phyloP scores from a whole-genome alignment of 192 early-diverging fungal genomes.

The Linnemannia zychae region DNA sequence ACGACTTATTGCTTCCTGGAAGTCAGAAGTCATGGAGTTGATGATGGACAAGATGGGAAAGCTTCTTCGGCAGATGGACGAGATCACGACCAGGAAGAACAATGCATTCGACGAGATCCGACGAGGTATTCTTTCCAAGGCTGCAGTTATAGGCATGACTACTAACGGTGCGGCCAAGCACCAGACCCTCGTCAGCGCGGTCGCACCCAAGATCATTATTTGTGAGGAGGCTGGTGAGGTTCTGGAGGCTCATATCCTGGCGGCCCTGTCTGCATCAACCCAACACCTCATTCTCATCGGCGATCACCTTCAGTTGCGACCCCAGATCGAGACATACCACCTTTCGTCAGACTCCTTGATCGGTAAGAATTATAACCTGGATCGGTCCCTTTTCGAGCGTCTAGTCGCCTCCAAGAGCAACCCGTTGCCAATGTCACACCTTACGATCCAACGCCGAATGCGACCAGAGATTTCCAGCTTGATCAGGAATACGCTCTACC shows the following conservation, averaged over 20 bases:
- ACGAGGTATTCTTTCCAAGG: constrained; percentile 34
- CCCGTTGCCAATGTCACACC: constrained; percentile 55
- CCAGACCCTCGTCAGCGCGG: constrained; percentile 53
- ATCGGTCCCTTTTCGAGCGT: constrained; percentile 67
- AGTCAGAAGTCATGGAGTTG: constrained; percentile 17
- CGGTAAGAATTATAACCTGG: constrained; percentile 57
- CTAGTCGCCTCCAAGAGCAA: constrained; percentile 46
- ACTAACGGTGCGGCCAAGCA: constrained; percentile 71
- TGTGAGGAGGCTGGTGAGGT: constrained; percentile 74
- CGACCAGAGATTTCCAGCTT: constrained; percentile 63
- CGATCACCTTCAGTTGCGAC: constrained; percentile 57
- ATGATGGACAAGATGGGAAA: constrained; percentile 34
- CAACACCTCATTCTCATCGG: constrained; percentile 72
- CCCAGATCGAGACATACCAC: constrained; percentile 41
- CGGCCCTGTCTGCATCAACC: constrained; percentile 57
- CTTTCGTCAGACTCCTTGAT: constrained; percentile 54
- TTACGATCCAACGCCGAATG: constrained; percentile 68
- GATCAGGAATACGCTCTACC: constrained; percentile 63
- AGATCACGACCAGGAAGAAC: neutral
- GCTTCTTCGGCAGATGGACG: constrained; percentile 28
- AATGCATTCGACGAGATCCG: constrained; percentile 54
- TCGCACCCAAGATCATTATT: constrained; percentile 66
- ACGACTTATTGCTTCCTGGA: constrained; percentile 58
- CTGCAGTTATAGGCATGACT: constrained; percentile 69
- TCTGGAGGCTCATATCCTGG: constrained; percentile 67